A percentile compares a stretch with the other conserved stretches of the same genome.
Conservation (phyloP, 177 flowering plant species). For the Vitis hybrid region DNA sequence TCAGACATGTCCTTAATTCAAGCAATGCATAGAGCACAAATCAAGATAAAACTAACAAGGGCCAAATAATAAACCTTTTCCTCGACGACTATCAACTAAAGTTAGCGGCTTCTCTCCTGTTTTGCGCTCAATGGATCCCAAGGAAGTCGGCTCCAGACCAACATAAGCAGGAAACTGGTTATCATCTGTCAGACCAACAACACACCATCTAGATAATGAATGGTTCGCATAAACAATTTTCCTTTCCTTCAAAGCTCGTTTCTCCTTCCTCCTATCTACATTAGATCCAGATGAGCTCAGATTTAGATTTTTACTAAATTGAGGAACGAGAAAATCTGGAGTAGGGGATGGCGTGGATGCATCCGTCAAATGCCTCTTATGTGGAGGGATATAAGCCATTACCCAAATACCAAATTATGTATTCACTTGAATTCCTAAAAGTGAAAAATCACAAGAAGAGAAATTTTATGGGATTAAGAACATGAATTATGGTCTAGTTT, state of each 20-base stretch:
- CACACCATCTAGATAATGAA: slow-evolving; percentile 33
- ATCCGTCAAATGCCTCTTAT: slow-evolving; percentile 36
- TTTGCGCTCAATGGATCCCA: slow-evolving; percentile 25
- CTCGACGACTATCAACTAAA: slow-evolving; percentile 17
- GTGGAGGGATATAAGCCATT: slow-evolving; percentile 51
- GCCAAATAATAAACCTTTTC: slow-evolving; percentile 19
- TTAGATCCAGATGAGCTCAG: slow-evolving; percentile 12
- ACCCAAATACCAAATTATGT: no score
- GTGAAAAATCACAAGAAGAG: no score
- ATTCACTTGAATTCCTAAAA: no score
- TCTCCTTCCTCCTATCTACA: slow-evolving; percentile 15
- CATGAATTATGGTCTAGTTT: no score
- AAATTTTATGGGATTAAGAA: no score
- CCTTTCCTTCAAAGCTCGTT: slow-evolving; percentile 9
- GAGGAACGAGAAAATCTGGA: slow-evolving; percentile 26
- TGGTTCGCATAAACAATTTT: slow-evolving; percentile 28
- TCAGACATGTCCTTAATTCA: not conserved
- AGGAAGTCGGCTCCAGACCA: slow-evolving; percentile 32
- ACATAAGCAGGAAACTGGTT: slow-evolving; percentile 23
- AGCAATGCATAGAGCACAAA: not conserved
- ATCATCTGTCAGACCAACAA: slow-evolving; percentile 30
- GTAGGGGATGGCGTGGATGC: slow-evolving; percentile 18
- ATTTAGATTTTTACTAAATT: slow-evolving; percentile 18
- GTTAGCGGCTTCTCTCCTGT: slow-evolving; percentile 32
- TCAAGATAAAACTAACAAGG: not conserved